phyloP scores from a whole-genome alignment of 1,139 yeast genomes.

The Taphrina populina region DNA sequence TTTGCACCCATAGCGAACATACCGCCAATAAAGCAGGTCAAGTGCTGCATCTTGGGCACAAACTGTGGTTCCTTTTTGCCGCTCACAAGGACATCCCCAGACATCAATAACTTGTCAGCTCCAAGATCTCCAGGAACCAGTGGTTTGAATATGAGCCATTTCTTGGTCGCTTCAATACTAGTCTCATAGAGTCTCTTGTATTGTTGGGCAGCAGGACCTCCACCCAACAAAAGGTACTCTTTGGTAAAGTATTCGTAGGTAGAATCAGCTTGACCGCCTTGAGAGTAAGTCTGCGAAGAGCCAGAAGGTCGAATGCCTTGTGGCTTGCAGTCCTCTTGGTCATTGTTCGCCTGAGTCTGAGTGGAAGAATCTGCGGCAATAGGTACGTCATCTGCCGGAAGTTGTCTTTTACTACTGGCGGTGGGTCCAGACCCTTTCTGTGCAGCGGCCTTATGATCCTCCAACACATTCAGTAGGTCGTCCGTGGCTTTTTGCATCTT shows the following conservation, averaged over 20 bases:
- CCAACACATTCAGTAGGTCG: background rate
- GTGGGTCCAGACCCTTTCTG: background rate
- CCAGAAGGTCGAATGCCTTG: conserved; percentile 12
- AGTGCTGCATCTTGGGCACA: conserved; percentile 50
- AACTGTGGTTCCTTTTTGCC: conserved; percentile 35
- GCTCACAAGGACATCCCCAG: conserved; percentile 52
- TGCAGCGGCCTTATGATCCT: background rate
- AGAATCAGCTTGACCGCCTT: conserved; percentile 81
- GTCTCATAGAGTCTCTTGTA: conserved; percentile 46
- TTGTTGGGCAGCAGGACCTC: conserved; percentile 45
- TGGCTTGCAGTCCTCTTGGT: background rate
- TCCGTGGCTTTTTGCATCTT: conserved; percentile 10
- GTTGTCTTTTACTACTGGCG: background rate
- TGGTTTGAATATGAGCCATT: conserved; percentile 51
- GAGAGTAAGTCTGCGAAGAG: conserved; percentile 40
- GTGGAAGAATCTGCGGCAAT: background rate
- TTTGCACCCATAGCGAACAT: conserved; percentile 68
- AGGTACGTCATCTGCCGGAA: background rate
- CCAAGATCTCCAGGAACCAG: conserved; percentile 47
- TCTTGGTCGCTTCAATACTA: conserved; percentile 48
- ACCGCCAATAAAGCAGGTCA: conserved; percentile 74
- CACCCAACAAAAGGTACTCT: conserved; percentile 62
- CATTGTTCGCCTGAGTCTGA: background rate
- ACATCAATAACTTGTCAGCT: conserved; percentile 48
- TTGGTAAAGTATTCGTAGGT: conserved; percentile 86